phyloP scores from a whole-genome alignment of 2,329 filamentous ascomycete species.

The Bipolaris victoriae region DNA sequence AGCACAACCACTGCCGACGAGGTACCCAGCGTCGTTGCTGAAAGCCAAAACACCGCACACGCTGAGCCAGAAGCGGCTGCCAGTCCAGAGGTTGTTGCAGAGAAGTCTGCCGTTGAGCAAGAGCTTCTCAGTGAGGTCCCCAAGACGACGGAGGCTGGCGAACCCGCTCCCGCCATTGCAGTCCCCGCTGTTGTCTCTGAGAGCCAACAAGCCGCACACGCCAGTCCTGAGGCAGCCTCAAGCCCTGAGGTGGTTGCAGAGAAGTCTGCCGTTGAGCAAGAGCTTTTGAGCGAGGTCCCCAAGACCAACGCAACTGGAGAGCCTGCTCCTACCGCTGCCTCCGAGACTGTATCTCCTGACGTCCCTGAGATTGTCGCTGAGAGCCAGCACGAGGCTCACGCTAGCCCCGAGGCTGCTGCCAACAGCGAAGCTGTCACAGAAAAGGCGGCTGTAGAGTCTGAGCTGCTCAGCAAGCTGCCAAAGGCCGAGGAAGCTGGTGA shows the following conservation, averaged over 20 bases:
- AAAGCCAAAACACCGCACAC: constrained; percentile 71
- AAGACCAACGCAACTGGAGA: constrained; percentile 52
- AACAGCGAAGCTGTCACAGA: constrained; percentile 69
- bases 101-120: constrained; percentile 73
- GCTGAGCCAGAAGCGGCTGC: constrained; percentile 70
- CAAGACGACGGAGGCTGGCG: constrained; percentile 50
- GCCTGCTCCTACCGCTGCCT: constrained; percentile 25
- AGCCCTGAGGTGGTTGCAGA: constrained; percentile 69
- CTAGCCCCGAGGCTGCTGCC: constrained; percentile 69
- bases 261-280: constrained; percentile 73
- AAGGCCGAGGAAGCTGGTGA: constrained; percentile 32
- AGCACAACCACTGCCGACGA: constrained; percentile 45
- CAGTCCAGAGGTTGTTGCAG: constrained; percentile 66
- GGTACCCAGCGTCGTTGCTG: constrained; percentile 67
- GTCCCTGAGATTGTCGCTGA: constrained; percentile 69
- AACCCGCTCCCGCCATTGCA: constrained; percentile 35
- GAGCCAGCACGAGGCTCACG: constrained; percentile 70
- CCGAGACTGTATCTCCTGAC: constrained; percentile 40
- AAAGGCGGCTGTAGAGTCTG: constrained; percentile 73
- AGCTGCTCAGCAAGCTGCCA: constrained; percentile 61
- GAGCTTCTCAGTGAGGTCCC: constrained; percentile 62
- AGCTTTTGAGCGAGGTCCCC: constrained; percentile 70
- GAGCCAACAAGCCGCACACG: constrained; percentile 70
- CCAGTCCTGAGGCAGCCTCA: constrained; percentile 69
- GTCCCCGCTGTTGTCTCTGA: constrained; percentile 69